phyloP scores from a whole-genome alignment of 768 basidiomycete species.

The Pleurotus salmoneostramineus region DNA sequence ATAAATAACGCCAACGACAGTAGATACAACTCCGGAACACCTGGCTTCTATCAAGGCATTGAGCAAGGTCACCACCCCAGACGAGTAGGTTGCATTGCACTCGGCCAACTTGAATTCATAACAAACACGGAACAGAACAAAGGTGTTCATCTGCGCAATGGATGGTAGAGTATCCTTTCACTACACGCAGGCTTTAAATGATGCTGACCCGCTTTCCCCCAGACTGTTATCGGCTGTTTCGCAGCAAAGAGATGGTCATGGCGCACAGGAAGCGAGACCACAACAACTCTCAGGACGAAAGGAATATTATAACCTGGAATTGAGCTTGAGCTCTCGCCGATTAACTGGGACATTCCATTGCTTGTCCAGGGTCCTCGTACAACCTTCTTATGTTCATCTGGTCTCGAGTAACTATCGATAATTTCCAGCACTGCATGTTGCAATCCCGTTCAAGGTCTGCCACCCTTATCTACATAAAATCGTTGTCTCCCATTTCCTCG shows the following conservation, averaged over 20 bases:
- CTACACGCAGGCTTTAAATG: not conserved
- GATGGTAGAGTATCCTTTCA: constrained; percentile 33
- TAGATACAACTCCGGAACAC: constrained; percentile 50
- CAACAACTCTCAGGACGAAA: constrained; percentile 50
- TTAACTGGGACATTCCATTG: no score
- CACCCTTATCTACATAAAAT: no score
- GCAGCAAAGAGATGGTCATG: constrained; percentile 64
- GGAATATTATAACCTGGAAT: constrained; percentile 72
- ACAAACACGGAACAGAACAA: constrained; percentile 44
- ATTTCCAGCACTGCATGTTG: no score
- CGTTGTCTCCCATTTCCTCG: no score
- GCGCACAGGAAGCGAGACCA: constrained; percentile 74
- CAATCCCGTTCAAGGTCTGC: no score
- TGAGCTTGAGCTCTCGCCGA: no score
- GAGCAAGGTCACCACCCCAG: constrained; percentile 60
- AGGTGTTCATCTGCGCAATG: constrained; percentile 76
- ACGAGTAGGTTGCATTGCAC: constrained; percentile 45
- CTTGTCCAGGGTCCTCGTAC: no score
- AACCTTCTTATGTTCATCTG: no score
- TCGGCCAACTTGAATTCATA: not conserved
- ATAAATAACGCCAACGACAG: constrained; percentile 25
- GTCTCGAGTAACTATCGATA: no score
- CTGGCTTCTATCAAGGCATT: constrained; percentile 38
- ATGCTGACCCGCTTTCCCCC: constrained; percentile 3
- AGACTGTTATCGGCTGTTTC: constrained; percentile 74